Evolutionary conservation across 2,329 filamentous ascomycete genomes (phyloP).

Genomic region (Nothophaeocryptopus gaeumannii): DNA sequence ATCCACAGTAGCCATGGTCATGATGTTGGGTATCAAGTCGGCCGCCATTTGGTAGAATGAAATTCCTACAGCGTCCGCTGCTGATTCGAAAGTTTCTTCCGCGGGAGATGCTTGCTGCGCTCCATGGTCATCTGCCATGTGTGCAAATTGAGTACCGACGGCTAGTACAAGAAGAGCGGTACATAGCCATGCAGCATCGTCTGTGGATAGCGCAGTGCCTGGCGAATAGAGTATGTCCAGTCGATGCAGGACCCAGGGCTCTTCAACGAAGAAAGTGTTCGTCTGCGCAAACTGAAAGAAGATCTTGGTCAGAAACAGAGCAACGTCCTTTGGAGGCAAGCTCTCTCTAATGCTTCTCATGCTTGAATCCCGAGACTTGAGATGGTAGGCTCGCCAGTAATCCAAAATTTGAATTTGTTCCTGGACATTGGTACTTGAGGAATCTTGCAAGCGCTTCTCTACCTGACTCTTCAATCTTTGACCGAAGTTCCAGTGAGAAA

Average conservation of each 20-base stretch:
- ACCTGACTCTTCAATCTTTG: constrained; percentile 44
- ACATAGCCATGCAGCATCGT: constrained; percentile 41
- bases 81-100: constrained; percentile 33
- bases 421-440: constrained; percentile 26
- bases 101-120: neutral
- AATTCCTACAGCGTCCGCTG: constrained; percentile 43
- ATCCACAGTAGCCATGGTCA: constrained; percentile 55
- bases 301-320: constrained; percentile 43
- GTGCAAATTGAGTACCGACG: constrained; percentile 45
- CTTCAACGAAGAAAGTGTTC: constrained; percentile 45
- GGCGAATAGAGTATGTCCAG: constrained; percentile 40
- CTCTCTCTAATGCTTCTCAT: constrained; percentile 40
- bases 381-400: constrained; percentile 43
- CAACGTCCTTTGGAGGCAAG: constrained; percentile 44
- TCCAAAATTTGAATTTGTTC: constrained; percentile 31
- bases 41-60: constrained; percentile 58
- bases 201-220: constrained; percentile 35
- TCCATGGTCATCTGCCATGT: constrained; percentile 22
- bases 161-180: constrained; percentile 39
- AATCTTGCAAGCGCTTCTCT: constrained; percentile 35
- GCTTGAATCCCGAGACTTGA: constrained; percentile 40
- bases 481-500: constrained; percentile 46
- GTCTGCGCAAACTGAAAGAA: constrained; percentile 46
- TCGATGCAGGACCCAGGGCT: constrained; percentile 42
- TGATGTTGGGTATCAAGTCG: constrained; percentile 55